Conservation (phyloP, 164 flowering plant species). For the Annona cherimola region DNA sequence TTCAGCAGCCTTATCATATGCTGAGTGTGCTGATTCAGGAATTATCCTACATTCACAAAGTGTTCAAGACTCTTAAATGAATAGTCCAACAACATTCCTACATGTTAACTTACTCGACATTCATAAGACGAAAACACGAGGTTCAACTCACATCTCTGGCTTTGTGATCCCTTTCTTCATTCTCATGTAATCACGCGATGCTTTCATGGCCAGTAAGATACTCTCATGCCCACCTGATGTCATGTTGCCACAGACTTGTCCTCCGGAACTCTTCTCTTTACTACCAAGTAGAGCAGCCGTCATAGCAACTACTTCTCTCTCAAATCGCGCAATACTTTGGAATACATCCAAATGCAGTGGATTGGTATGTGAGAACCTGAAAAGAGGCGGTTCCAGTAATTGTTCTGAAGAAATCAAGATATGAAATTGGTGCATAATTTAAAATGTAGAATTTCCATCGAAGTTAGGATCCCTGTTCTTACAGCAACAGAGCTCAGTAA, state of each 20-base stretch:
- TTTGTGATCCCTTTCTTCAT: slow-evolving; percentile 64
- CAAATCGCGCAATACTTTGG: slow-evolving; percentile 79
- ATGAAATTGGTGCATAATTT: background rate
- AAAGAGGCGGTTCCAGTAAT: background rate
- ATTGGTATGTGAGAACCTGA: slow-evolving; percentile 98
- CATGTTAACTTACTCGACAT: background rate
- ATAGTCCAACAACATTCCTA: slow-evolving; percentile 1
- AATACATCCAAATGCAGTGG: slow-evolving; percentile 94
- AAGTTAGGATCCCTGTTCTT: too few species aligned
- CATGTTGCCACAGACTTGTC: slow-evolving; percentile 97
- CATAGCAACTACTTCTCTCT: slow-evolving; percentile 95
- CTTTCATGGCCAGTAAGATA: slow-evolving; percentile 81
- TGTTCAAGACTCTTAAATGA: slow-evolving; percentile 3
- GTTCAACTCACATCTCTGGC: slow-evolving; percentile 73
- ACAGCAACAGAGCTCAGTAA: too few species aligned
- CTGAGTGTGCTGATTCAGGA: slow-evolving; percentile 98
- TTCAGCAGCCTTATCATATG: slow-evolving; percentile 97
- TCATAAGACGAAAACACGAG: background rate
- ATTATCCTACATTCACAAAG: slow-evolving; percentile 56
- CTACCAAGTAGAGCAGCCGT: slow-evolving; percentile 90
- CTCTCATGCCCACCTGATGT: slow-evolving; percentile 99
- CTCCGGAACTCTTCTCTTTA: slow-evolving; percentile 75
- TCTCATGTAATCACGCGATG: slow-evolving; percentile 95
- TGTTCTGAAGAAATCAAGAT: background rate
- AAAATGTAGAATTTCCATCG: background rate